phyloP scores from a whole-genome alignment of 352 stramenopile genomes.

The Peronospora destructor region DNA sequence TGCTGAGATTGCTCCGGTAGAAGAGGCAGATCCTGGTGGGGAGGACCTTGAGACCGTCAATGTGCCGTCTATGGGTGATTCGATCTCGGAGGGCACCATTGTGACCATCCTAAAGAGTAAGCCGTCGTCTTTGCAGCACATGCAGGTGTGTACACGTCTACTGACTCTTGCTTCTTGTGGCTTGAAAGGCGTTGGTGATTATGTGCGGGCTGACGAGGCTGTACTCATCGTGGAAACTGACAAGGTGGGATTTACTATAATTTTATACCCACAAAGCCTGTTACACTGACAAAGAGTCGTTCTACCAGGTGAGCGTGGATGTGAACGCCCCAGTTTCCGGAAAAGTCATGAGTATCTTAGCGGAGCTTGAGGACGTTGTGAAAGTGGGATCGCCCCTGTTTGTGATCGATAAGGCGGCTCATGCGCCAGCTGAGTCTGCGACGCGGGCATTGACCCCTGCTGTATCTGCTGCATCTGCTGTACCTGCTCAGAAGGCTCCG shows the following conservation, averaged over 20 bases:
- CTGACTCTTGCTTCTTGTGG: slow-evolving; percentile 3
- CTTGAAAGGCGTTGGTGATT: slow-evolving; percentile 88
- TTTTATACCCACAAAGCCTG: too few relatives aligned
- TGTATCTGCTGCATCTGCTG: slow-evolving; percentile 8
- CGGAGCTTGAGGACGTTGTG: slow-evolving; percentile 93
- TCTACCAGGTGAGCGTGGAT: slow-evolving; percentile 77
- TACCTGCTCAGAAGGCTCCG: slow-evolving; percentile 18
- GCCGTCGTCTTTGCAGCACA: slow-evolving; percentile 7
- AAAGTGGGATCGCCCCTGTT: slow-evolving; percentile 82
- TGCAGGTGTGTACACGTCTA: background rate
- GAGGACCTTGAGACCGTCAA: slow-evolving; percentile 71
- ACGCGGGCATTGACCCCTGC: slow-evolving; percentile 14
- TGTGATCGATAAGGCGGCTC: slow-evolving; percentile 31
- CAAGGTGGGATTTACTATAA: slow-evolving; percentile 73
- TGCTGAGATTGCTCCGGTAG: slow-evolving; percentile 11
- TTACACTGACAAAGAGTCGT: background rate
- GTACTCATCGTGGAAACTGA: slow-evolving; percentile 98
- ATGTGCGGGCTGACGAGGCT: slow-evolving; percentile 92
- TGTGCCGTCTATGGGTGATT: slow-evolving; percentile 90
- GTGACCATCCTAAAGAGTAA: slow-evolving; percentile 85
- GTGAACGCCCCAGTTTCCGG: slow-evolving; percentile 88
- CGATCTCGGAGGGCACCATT: slow-evolving; percentile 97
- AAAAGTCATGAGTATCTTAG: slow-evolving; percentile 89
- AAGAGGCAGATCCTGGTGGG: slow-evolving; percentile 19
- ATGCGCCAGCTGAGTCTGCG: slow-evolving; percentile 18